Evolutionary conservation across 177 flowering plant species (phyloP).

Genomic region (Tripterygium wilfordii): DNA sequence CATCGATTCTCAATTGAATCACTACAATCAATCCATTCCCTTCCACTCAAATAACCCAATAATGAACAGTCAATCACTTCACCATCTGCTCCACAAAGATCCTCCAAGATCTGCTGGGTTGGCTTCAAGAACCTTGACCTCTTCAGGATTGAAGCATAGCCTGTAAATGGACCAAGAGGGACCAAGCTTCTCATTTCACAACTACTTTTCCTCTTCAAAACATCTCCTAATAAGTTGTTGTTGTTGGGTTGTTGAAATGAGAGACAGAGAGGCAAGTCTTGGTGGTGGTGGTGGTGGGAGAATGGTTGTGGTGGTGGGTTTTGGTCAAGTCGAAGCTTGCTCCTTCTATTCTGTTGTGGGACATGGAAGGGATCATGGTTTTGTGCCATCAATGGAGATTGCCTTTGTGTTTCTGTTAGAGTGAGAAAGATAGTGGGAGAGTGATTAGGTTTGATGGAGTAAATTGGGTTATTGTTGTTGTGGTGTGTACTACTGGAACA

Average conservation of each 20-base stretch:
- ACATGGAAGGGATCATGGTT: conserved; percentile 45
- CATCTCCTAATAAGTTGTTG: too few species aligned
- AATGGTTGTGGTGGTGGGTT: not conserved
- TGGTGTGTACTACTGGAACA: too few species aligned
- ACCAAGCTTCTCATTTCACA: conserved; percentile 22
- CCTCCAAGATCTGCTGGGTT: conserved; percentile 60
- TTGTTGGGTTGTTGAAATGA: conserved; percentile 39
- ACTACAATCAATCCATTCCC: not conserved
- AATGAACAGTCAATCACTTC: conserved; percentile 24
- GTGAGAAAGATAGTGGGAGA: too few species aligned
- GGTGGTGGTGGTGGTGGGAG: too few species aligned
- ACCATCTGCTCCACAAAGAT: too few species aligned
- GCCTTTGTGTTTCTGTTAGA: too few species aligned
- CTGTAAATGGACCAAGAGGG: conserved; percentile 69
- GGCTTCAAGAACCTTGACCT: conserved; percentile 64
- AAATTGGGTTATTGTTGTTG: too few species aligned
- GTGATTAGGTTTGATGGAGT: too few species aligned
- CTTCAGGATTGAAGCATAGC: conserved; percentile 55
- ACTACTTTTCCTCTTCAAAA: conserved; percentile 9
- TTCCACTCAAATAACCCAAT: conserved; percentile 12
- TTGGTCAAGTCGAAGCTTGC: conserved; percentile 34
- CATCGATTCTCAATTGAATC: conserved; percentile 24
- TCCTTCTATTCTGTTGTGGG: conserved; percentile 58
- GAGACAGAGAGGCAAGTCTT: conserved; percentile 40
- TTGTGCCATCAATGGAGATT: too few species aligned